A percentile compares a stretch with the other conserved stretches of the same genome.
Conservation (phyloP, 495 filamentous ascomycete genomes). For the Xylaria intraflava region DNA sequence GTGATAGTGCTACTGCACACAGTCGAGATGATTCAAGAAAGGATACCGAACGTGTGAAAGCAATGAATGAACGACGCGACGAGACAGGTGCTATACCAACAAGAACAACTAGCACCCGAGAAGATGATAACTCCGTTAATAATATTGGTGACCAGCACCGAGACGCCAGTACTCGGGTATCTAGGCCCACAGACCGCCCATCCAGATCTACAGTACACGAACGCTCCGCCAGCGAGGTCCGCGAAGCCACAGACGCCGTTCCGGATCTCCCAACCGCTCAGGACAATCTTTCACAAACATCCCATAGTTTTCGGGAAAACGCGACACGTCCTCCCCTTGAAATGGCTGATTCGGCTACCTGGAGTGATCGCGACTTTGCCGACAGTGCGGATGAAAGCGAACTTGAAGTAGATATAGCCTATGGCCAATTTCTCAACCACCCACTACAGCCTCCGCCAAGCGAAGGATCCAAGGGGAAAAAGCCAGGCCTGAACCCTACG, state of each 20-base stretch:
- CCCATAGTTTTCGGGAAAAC: conserved; percentile 21
- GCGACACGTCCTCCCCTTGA: conserved; percentile 26
- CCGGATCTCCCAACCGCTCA: conserved; percentile 23
- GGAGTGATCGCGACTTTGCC: conserved; percentile 49
- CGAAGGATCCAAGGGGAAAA: background rate
- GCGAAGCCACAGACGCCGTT: conserved; percentile 35
- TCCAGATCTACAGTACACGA: conserved; percentile 9
- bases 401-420: conserved; percentile 24
- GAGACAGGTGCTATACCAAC: conserved; percentile 36
- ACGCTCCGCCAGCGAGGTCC: conserved; percentile 31
- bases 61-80: conserved; percentile 26
- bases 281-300: conserved; percentile 14
- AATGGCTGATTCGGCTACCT: conserved; percentile 36
- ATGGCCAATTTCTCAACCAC: conserved; percentile 13
- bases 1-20: conserved; percentile 52
- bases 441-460: background rate
- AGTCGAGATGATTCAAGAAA: conserved; percentile 51
- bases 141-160: background rate
- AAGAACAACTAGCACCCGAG: conserved; percentile 4
- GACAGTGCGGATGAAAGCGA: conserved; percentile 48
- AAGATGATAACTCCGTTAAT: background rate
- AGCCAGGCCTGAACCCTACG: conserved; percentile 14
- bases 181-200: background rate
- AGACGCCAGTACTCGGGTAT: background rate
- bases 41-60: conserved; percentile 37